These are phyloP conservation scores for Microstroma glucosiphilum DNA, from an alignment of 1,284 basidiomycete species.

Conservation along the genomic window DNA sequence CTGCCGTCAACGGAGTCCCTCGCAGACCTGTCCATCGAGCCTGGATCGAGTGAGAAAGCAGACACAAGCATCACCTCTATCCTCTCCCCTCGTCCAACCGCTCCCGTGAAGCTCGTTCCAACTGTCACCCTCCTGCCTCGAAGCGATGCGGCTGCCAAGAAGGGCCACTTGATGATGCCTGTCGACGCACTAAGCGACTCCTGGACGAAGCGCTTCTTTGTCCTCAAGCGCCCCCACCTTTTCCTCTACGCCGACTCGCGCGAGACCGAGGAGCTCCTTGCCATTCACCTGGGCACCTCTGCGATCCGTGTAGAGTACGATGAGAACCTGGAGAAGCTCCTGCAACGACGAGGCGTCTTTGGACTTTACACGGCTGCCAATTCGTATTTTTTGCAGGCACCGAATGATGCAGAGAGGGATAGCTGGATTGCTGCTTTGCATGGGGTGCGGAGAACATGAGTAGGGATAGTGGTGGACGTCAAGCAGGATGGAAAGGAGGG, in stretches of 20 bases:
- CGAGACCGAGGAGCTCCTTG: constrained; percentile 69
- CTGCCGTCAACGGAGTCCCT: constrained; percentile 2
- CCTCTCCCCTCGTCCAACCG: neutral
- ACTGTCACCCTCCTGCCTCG: constrained; percentile 23
- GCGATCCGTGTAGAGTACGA: constrained; percentile 74
- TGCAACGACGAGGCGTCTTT: constrained; percentile 51
- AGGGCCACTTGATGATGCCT: constrained; percentile 71
- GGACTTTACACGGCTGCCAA: constrained; percentile 34
- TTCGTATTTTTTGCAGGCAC: constrained; percentile 36
- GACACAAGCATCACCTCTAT: neutral
- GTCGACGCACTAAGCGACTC: constrained; percentile 68
- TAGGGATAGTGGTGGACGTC: no score
- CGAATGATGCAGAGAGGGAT: constrained; percentile 18
- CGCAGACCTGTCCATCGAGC: neutral
- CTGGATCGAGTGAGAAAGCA: neutral
- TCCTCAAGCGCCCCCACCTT: constrained; percentile 76
- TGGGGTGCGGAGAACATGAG: neutral
- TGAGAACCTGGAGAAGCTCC: constrained; percentile 73
- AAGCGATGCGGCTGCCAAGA: constrained; percentile 76
- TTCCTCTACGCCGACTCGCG: constrained; percentile 74
- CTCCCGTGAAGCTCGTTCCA: constrained; percentile 26
- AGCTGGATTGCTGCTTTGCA: constrained; percentile 22
- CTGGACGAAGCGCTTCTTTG: constrained; percentile 81
- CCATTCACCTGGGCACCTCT: constrained; percentile 70
- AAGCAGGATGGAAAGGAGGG: no score